These are phyloP conservation scores for Silene uniflora DNA, from an alignment of 148 eudicot species.

Conservation along the genomic window DNA sequence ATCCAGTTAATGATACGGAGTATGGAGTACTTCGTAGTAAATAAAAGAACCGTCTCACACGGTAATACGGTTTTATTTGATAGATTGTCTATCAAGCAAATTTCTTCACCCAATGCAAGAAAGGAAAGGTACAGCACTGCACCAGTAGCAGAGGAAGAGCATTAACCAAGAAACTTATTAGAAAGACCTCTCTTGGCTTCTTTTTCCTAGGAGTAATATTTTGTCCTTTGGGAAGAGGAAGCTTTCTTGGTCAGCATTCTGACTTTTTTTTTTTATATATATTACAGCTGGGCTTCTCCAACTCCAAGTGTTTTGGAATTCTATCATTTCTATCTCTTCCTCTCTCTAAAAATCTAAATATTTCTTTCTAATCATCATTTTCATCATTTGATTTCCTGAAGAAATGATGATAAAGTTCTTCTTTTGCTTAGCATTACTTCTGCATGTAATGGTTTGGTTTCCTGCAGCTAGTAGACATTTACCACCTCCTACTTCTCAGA, in stretches of 20 bases:
- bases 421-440: slow-evolving; percentile 25
- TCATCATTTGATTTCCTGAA: slow-evolving; percentile 29
- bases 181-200: slow-evolving; percentile 6
- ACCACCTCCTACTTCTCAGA: slow-evolving; percentile 25
- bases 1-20: no score
- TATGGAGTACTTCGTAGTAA: no score
- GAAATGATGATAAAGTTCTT: slow-evolving; percentile 28
- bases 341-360: not conserved
- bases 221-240: slow-evolving; percentile 35
- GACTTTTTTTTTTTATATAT: not conserved
- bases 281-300: slow-evolving; percentile 7
- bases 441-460: slow-evolving; percentile 51
- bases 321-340: slow-evolving; percentile 1
- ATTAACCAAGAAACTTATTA: slow-evolving; percentile 31
- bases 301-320: not conserved
- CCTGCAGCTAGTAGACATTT: slow-evolving; percentile 51
- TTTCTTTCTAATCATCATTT: slow-evolving; percentile 11
- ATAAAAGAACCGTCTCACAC: no score
- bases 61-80: not conserved
- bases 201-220: slow-evolving; percentile 1
- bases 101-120: slow-evolving; percentile 27
- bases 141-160: slow-evolving; percentile 10
- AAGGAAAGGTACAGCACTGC: not conserved
- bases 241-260: slow-evolving; percentile 5
- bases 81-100: slow-evolving; percentile 47